A percentile compares a stretch with the other conserved stretches of the same genome.
phyloP scores from a whole-genome alignment of 129 eudicot genomes.

The Glebionis coronaria region DNA sequence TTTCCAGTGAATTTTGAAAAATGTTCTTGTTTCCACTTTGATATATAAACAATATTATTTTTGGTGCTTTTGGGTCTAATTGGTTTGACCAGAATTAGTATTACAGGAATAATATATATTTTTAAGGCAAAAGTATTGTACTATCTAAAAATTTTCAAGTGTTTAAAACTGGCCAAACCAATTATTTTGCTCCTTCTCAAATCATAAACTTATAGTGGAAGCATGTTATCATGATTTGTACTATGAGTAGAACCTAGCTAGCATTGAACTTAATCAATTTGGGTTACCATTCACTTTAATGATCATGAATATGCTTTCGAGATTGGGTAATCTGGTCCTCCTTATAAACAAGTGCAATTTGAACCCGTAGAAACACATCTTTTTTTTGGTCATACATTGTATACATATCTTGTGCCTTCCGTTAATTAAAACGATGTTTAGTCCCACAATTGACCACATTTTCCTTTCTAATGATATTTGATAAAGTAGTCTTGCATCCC shows the following conservation, averaged over 20 bases:
- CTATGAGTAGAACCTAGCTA: neutral
- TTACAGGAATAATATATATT: slow-evolving; percentile 21
- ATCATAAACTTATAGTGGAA: neutral
- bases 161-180: neutral
- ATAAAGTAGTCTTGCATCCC: neutral
- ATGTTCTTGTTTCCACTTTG: slow-evolving; percentile 30
- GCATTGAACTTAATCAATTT: slow-evolving; percentile 21
- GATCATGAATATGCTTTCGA: slow-evolving; percentile 14
- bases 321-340: neutral
- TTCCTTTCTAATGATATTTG: neutral
- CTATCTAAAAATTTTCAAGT: slow-evolving; percentile 8
- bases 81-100: slow-evolving; percentile 24
- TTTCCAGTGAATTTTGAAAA: slow-evolving; percentile 17
- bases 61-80: slow-evolving; percentile 23
- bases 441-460: neutral
- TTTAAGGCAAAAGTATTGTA: slow-evolving; percentile 2
- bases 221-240: slow-evolving; percentile 1
- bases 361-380: neutral
- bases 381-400: neutral
- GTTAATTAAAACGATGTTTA: neutral
- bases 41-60: slow-evolving; percentile 24
- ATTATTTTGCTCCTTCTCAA: neutral
- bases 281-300: slow-evolving; percentile 1
- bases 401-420: no score
- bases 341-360: neutral